Evolutionary conservation across 106 monocot genomes (phyloP).

Genomic region (Allium cepa): DNA sequence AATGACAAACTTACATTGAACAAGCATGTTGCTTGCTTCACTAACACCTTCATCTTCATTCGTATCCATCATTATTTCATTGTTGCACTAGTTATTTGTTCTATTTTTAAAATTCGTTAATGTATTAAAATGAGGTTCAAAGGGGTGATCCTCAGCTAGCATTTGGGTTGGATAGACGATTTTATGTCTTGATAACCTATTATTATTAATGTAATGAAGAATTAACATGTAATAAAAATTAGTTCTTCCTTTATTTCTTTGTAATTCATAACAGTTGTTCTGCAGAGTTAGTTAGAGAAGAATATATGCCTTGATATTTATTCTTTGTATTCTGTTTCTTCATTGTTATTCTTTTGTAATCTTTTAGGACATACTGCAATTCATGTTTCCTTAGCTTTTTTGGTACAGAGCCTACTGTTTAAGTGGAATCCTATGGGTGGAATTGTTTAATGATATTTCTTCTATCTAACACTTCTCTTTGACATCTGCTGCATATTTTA

Average conservation of each 20-base stretch:
- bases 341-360: background rate
- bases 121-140: constrained; percentile 4
- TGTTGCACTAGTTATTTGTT: constrained; percentile 1
- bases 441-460: background rate
- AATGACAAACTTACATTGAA: background rate
- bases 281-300: constrained; percentile 8
- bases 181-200: constrained; percentile 12
- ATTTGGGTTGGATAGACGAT: constrained; percentile 2
- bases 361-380: background rate
- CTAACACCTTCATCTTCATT: background rate
- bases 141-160: background rate
- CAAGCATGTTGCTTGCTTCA: constrained; percentile 12
- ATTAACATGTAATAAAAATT: constrained; percentile 6
- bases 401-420: constrained; percentile 5
- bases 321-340: background rate
- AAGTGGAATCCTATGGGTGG: background rate
- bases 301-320: background rate
- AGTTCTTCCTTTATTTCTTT: constrained; percentile 5
- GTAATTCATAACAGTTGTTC: constrained; percentile 1
- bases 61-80: background rate
- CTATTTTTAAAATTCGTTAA: background rate
- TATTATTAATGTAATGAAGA: background rate
- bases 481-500: too few relatives aligned
- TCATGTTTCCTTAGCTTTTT: background rate
- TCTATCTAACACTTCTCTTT: too few relatives aligned